Evolutionary conservation across 441 rosid species (phyloP), one percentile per base, ranked within the genome.

Genomic region (Eruca vesicaria): DNA sequence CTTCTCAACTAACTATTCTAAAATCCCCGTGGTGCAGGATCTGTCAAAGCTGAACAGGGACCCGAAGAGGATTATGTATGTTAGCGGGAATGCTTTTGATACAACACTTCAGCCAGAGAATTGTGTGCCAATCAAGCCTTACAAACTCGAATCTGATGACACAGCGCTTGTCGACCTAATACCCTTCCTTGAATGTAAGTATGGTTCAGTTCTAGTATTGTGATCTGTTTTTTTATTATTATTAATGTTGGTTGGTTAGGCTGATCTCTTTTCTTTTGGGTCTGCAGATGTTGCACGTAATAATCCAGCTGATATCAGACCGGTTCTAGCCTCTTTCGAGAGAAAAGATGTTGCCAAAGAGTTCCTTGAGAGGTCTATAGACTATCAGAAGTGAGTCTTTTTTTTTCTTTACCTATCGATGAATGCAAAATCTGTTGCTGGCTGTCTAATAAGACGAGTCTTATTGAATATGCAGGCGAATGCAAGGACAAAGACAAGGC

Each of bases 161-260:
- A 91, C 98, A 1, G 87, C 91, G 57, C 98, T 95, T 70, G 38
- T 95, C 80, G 99, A 95, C 79, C 96, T 95, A 58, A 91, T 95
- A 82, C 99, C 99, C 3, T 95, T 95, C 79, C 98, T 95, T 68
- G 99, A 95, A 81, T 95, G 99, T 93, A 80, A 86, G 92, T 74
- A 19, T 63, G 63, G 48, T 66, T 66, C 11, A 59, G 1, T 36
- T 20, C 31, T 14, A 21, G 71, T 43, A 18, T 73, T 0, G 20
- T 56, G 55, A 28, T 63, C 28, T n/a, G n/a, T n/a, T n/a, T n/a
- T n/a, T n/a, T n/a, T n/a, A n/a, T n/a, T 43, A 10, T 9, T 18
- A 3, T 66, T 15, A 31, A 14, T 36, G 53, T 72, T 53, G 63
- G 15, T 71, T 58, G 33, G 33, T 3, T 36, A 10, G n/a, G 57